A percentile compares a stretch with the other conserved stretches of the same genome.
Conservation (phyloP, 306 rosid species). For the Lathyrus oleraceus region DNA sequence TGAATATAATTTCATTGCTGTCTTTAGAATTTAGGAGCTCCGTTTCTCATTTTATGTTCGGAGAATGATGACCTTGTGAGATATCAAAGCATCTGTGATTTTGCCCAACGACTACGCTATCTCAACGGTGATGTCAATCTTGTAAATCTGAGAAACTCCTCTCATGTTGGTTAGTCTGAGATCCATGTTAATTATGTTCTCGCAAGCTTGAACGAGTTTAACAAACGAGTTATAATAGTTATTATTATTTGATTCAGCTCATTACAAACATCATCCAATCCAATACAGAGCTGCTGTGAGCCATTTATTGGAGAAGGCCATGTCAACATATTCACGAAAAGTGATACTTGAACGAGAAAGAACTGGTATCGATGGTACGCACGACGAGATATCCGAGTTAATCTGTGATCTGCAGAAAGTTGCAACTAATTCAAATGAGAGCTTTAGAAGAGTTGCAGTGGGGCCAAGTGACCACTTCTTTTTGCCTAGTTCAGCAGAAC, state of each 20-base stretch:
- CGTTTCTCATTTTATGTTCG: slow-evolving; percentile 85
- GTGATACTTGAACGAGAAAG: slow-evolving; percentile 52
- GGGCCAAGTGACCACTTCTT: slow-evolving; percentile 58
- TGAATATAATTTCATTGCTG: slow-evolving; percentile 22
- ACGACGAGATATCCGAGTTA: slow-evolving; percentile 52
- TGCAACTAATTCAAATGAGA: slow-evolving; percentile 55
- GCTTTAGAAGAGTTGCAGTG: slow-evolving; percentile 62
- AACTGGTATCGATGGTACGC: slow-evolving; percentile 44
- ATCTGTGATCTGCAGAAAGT: slow-evolving; percentile 57
- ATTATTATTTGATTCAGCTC: slow-evolving; percentile 56
- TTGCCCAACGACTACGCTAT: slow-evolving; percentile 66
- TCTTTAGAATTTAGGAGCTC: slow-evolving; percentile 82
- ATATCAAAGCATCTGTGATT: slow-evolving; percentile 58
- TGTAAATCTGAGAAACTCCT: slow-evolving; percentile 69
- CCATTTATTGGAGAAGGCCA: slow-evolving; percentile 73
- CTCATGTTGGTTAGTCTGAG: slow-evolving; percentile 76
- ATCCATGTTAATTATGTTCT: slow-evolving; percentile 14
- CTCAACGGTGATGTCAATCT: slow-evolving; percentile 83
- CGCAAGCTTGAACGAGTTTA: slow-evolving; percentile 15
- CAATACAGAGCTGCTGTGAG: slow-evolving; percentile 79
- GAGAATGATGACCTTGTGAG: slow-evolving; percentile 83
- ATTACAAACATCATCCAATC: slow-evolving; percentile 60
- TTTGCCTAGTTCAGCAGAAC: slow-evolving; percentile 54
- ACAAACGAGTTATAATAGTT: slow-evolving; percentile 7
- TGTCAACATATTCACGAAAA: slow-evolving; percentile 52